phyloP scores from a whole-genome alignment of 768 basidiomycete genomes.

The Phaeotremella skinneri region DNA sequence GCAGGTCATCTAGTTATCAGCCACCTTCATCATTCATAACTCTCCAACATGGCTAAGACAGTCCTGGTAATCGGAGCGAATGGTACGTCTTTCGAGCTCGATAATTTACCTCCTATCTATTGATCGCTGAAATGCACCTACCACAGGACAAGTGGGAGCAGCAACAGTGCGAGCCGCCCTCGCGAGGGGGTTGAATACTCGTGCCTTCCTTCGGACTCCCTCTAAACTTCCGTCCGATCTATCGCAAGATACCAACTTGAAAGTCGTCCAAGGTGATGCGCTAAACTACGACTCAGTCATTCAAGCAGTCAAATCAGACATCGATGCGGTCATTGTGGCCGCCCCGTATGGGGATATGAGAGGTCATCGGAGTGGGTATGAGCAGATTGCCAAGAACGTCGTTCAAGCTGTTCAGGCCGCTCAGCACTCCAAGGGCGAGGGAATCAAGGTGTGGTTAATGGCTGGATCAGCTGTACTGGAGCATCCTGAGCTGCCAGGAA shows the following conservation, averaged over 20 bases:
- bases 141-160: slow-evolving; percentile 2
- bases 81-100: not conserved
- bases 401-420: slow-evolving; percentile 2
- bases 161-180: slow-evolving; percentile 3
- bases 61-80: slow-evolving; percentile 4
- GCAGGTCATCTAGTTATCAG: no score
- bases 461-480: slow-evolving; percentile 2
- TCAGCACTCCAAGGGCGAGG: not conserved
- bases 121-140: not conserved
- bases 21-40: no score
- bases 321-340: slow-evolving; percentile 10
- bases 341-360: slow-evolving; percentile 8
- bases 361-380: slow-evolving; percentile 5
- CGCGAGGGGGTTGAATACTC: not conserved
- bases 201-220: slow-evolving; percentile 6
- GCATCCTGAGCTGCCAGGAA: slow-evolving; percentile 6
- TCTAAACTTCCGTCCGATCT: slow-evolving; percentile 7
- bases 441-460: slow-evolving; percentile 4
- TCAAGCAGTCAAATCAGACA: not conserved
- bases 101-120: not conserved
- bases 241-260: not conserved
- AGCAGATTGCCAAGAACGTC: slow-evolving; percentile 6
- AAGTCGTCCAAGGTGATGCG: not conserved
- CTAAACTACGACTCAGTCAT: not conserved
- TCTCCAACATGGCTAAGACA: not conserved